Percentiles rank a stretch among this genome's conserved stretches.
phyloP scores from a whole-genome alignment of 306 rosid genomes.

The Trifolium subterraneum region DNA sequence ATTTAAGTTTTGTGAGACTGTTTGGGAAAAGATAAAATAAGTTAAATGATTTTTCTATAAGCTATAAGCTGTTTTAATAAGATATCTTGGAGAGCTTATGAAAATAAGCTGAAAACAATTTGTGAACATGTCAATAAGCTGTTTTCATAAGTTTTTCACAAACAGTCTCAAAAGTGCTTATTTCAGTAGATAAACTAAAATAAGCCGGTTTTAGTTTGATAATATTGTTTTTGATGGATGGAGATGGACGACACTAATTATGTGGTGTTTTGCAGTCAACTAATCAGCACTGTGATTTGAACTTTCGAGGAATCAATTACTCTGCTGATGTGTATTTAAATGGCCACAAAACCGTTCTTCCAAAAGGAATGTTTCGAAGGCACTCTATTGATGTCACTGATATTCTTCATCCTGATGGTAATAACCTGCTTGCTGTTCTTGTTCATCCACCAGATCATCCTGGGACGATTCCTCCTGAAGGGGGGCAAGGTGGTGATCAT shows the following conservation, averaged over 20 bases:
- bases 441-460: slow-evolving; percentile 99
- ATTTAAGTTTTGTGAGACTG: no score
- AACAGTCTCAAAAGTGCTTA: no score
- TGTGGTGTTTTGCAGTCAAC: slow-evolving; percentile 57
- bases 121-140: no score
- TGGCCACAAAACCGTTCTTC: slow-evolving; percentile 69
- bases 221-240: slow-evolving; percentile 19
- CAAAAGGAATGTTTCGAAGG: slow-evolving; percentile 95
- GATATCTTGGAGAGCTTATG: no score
- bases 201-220: neutral
- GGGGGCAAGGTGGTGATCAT: slow-evolving; percentile 98
- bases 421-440: slow-evolving; percentile 87
- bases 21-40: no score
- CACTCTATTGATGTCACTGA: slow-evolving; percentile 85
- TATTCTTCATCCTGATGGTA: slow-evolving; percentile 68
- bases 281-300: slow-evolving; percentile 75
- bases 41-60: no score
- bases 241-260: slow-evolving; percentile 7
- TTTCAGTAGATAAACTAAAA: no score
- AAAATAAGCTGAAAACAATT: no score
- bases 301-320: slow-evolving; percentile 91
- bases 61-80: no score
- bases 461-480: slow-evolving; percentile 74
- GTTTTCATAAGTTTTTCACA: no score
- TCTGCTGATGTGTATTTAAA: slow-evolving; percentile 83